Evolutionary conservation across 768 basidiomycete genomes (phyloP), one percentile per base, ranked within the genome.

Genomic region (Fomitopsis pulvina): DNA sequence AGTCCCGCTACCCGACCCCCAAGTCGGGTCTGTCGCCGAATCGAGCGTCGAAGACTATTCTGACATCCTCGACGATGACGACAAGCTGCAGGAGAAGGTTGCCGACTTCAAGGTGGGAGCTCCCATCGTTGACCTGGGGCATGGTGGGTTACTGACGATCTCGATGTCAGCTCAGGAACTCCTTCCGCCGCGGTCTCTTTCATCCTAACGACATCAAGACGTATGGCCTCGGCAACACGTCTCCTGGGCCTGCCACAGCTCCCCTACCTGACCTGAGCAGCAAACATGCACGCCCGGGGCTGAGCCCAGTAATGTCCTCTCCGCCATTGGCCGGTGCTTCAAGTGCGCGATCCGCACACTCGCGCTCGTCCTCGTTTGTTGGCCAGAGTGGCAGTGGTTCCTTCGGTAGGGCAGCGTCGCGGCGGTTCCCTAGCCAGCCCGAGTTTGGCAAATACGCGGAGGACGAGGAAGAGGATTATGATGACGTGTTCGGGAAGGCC

Each of bases 1-100:
- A 5, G 77, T 83, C 16, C 78, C 72, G 62, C 72, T 83, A 2
- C 86, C 87, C 1, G 65, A 85, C 8, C 68, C 73, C 8, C n/a
- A n/a, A n/a, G n/a, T n/a, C n/a, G n/a, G n/a, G n/a, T n/a, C 34
- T 6, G 78, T 76, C 34, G 83, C 89, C 26, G 65, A 67, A 8
- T 80, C 85, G 6, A 85, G 89, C 34, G 77, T 85, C 2, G 94
- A 97, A 60, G 94, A 97, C 65, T 94, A 92, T 61, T 94, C 92
- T 6, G 94, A 97, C 62, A 67, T 95, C 34, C 82, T 80, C 21
- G 92, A 89, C 54, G 87, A 88, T 34, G 87, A 86, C 59, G 66
- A 71, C 25, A 69, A 71, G 25, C 65, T 95, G 45, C 76, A 84
- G 57, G 81, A 81, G 57, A 92, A 92, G 67, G 81, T 96, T 12